These are phyloP conservation scores for Beauveria caledonica DNA, from an alignment of 2,329 filamentous ascomycete genomes.

Conservation along the genomic window DNA sequence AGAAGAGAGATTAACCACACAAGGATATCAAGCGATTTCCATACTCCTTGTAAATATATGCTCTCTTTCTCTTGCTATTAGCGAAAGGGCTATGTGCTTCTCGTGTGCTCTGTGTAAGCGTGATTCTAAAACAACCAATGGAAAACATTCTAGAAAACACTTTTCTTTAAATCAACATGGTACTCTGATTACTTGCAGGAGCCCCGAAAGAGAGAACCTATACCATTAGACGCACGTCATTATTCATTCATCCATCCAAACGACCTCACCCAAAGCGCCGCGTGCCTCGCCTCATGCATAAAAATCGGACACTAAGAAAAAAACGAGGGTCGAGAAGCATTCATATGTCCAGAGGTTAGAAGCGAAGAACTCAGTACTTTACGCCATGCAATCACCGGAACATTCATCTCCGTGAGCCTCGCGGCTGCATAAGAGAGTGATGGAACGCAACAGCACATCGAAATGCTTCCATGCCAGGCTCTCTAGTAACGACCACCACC, in stretches of 20 bases:
- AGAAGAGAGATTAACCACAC: constrained; percentile 28
- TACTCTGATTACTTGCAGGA: background rate
- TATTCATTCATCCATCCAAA: constrained; percentile 7
- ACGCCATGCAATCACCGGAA: background rate
- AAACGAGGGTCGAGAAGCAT: background rate
- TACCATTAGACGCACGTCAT: constrained; percentile 6
- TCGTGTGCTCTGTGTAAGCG: background rate
- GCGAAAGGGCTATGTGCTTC: background rate
- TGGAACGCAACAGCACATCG: background rate
- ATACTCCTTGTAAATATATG: background rate
- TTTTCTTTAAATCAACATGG: background rate
- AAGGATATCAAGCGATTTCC: background rate
- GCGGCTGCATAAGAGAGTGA: background rate
- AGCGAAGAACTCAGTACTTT: background rate
- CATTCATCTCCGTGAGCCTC: background rate
- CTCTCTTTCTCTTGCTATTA: background rate
- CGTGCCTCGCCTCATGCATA: constrained; percentile 2
- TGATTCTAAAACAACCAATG: background rate
- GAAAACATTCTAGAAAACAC: background rate
- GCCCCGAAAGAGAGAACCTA: background rate
- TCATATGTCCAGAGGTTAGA: background rate
- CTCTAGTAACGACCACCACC: constrained; percentile 2
- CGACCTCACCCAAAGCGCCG: background rate
- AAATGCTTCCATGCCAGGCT: background rate
- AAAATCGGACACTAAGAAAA: background rate